Percentiles rank a stretch among this genome's conserved stretches.
These are phyloP conservation scores for Chrysanthemum makinoi DNA, from an alignment of 129 eudicot species.

Conservation along the genomic window DNA sequence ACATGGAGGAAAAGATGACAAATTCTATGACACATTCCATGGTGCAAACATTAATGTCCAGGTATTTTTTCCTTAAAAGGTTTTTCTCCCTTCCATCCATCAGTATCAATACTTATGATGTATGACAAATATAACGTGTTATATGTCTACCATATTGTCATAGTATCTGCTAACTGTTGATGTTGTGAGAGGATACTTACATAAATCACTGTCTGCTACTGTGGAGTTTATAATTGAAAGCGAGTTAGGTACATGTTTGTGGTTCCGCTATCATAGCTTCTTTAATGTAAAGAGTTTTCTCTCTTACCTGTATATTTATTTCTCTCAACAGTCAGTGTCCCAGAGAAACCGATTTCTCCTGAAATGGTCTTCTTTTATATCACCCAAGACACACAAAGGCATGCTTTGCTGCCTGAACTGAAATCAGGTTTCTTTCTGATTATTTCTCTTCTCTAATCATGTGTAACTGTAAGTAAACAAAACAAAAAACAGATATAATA, in stretches of 20 bases:
- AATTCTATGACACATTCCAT: conserved; percentile 76
- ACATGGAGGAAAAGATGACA: conserved; percentile 46
- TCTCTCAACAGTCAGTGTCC: conserved; percentile 47
- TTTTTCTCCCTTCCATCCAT: not conserved
- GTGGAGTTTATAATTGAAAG: conserved; percentile 71
- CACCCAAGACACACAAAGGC: conserved; percentile 87
- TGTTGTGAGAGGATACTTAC: conserved; percentile 66
- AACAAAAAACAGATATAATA: not conserved
- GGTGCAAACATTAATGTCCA: conserved; percentile 35
- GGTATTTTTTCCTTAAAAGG: not conserved
- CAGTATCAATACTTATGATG: not conserved
- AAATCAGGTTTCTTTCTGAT: conserved; percentile 59
- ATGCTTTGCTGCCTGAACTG: conserved; percentile 68
- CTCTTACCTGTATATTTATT: conserved; percentile 4
- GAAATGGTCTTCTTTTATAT: conserved; percentile 79
- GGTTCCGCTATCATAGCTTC: conserved; percentile 10
- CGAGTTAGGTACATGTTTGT: conserved; percentile 46
- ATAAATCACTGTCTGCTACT: conserved; percentile 69
- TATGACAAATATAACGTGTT: conserved; percentile 29
- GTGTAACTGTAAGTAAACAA: not conserved
- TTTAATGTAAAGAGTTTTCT: conserved; percentile 1
- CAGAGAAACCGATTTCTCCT: conserved; percentile 59
- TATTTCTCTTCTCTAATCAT: conserved; percentile 18
- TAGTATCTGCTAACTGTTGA: conserved; percentile 79
- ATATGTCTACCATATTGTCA: conserved; percentile 29